Percentiles rank a stretch among this genome's conserved stretches.
These are phyloP conservation scores for Tuber calosporum DNA, from an alignment of 495 filamentous ascomycete genomes.

Conservation along the genomic window DNA sequence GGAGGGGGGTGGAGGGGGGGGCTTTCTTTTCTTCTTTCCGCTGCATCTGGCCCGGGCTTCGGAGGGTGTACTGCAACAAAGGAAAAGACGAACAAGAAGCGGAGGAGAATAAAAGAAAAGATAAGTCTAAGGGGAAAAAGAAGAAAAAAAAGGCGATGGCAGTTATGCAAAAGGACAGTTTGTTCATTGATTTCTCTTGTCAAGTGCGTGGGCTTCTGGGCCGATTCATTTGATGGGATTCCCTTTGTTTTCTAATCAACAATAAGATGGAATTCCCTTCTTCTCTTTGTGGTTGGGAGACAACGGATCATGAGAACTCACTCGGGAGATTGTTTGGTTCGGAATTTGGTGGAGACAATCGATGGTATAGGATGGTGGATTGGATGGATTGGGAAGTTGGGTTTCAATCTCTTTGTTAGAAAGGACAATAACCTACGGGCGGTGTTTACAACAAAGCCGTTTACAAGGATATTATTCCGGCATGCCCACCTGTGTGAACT, in stretches of 20 bases:
- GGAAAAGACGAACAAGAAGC: neutral
- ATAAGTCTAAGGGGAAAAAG: neutral
- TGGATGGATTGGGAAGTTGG: neutral
- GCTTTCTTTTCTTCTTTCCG: neutral
- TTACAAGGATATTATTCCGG: neutral
- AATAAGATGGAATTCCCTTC: neutral
- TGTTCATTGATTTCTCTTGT: neutral
- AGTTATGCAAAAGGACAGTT: neutral
- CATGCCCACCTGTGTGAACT: neutral
- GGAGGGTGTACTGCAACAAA: neutral
- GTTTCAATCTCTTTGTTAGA: neutral
- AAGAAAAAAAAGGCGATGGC: neutral
- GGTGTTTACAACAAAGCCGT: neutral
- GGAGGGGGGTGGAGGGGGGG: too few relatives aligned
- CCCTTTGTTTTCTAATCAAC: neutral
- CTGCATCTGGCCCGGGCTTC: neutral
- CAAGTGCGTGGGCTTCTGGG: neutral
- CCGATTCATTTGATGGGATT: neutral
- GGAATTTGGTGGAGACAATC: neutral
- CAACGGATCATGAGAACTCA: neutral
- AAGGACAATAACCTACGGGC: neutral
- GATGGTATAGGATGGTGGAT: neutral
- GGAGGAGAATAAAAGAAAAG: neutral
- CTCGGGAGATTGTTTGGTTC: neutral
- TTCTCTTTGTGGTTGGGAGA: neutral